Percentiles rank a stretch among this genome's conserved stretches.
Evolutionary conservation across 108 stramenopile genomes (phyloP).

Genomic region (Pseudonitzschia multiseries): DNA sequence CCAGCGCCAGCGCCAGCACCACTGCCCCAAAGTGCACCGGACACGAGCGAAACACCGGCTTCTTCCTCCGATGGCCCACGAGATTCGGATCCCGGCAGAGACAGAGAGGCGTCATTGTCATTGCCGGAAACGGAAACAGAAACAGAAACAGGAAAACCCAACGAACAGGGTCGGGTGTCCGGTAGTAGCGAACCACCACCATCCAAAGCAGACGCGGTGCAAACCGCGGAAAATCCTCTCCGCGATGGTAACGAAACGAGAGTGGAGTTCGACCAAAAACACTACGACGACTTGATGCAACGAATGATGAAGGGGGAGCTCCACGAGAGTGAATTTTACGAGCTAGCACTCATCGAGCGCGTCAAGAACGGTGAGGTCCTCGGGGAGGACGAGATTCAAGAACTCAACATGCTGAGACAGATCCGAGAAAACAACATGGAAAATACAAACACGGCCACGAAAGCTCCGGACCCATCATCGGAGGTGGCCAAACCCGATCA

Average conservation of each 20-base stretch:
- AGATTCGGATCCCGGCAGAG: background rate
- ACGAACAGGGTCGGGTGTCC: background rate
- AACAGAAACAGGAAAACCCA: background rate
- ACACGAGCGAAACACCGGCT: background rate
- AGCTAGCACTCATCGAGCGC: constrained; percentile 23
- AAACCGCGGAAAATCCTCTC: background rate
- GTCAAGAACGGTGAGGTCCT: constrained; percentile 16
- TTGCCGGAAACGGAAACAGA: background rate
- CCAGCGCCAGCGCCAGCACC: too few species aligned
- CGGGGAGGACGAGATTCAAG: constrained; percentile 21
- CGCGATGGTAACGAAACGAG: too few species aligned
- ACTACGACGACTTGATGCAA: background rate
- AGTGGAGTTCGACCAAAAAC: too few species aligned
- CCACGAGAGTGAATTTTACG: constrained; percentile 25
- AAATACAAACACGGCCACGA: too few species aligned
- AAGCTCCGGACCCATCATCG: too few species aligned
- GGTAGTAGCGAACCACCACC: background rate
- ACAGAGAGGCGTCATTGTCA: too few species aligned
- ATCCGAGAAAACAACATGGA: background rate
- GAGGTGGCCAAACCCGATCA: background rate
- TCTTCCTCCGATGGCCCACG: too few species aligned
- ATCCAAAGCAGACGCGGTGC: background rate
- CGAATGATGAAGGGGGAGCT: constrained; percentile 26
- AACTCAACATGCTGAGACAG: constrained; percentile 16
- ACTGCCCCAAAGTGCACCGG: background rate